Evolutionary conservation across 306 rosid species (phyloP), one percentile per base, ranked within the genome.

Genomic region (Dicorynia guianensis): DNA sequence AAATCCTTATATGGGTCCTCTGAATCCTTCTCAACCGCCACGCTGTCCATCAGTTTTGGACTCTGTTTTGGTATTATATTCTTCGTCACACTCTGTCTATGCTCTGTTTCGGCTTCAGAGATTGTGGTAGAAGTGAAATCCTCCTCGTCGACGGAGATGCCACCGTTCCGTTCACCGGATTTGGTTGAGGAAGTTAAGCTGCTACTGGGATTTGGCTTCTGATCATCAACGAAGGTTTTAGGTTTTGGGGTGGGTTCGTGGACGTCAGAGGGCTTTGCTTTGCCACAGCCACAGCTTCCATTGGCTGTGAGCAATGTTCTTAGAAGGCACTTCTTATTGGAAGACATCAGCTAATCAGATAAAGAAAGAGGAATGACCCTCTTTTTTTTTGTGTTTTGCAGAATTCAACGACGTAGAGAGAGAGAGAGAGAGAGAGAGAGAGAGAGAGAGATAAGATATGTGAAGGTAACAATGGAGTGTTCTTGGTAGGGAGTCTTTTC

Each of bases 1-100:
- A 88, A 85, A 66, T 88, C 92, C 7, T 44, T 47, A 5, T 76
- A 72, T 0, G 92, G 92, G 0, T 85, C 83, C 3, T 48, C 7
- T 0, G 89, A 85, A 0, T 83, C 86, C 79, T 85, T 88, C 86
- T 82, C 89, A 7, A 88, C 44, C 4, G 85, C 88, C 35, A 88
- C 44, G 70, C 86, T 83, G 39, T 62, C 53, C 1, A 25, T 2
- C 13, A 85, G 74, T 58, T 87, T 87, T 0, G 56, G 5, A 4
- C 17, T 20, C 7, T 56, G 71, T 38, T 56, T 78, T 11, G 56
- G 36, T 3, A 20, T 49, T 11, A 6, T 8, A 5, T 17, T 5
- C 6, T 14, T 36, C 13, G 49, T 35, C 2, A 66, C 19, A 13
- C 49, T 74, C 48, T 65, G 40, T 4, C 36, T 38, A 2, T 15